phyloP scores from a whole-genome alignment of 176 grass and related monocot species.

The Bothriochloa decipiens region DNA sequence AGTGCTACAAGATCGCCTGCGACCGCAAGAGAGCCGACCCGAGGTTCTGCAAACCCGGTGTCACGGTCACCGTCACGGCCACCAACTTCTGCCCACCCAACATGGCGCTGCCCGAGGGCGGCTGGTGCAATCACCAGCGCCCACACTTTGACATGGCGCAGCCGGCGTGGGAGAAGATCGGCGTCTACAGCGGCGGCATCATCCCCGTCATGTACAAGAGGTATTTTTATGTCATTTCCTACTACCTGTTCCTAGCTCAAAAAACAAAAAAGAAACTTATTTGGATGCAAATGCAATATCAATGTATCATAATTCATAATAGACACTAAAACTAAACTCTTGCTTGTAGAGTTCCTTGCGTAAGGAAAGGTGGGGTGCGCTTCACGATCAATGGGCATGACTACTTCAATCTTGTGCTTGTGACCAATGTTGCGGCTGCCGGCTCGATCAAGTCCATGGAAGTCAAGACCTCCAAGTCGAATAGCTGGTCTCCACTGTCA shows the following conservation, averaged over 20 bases:
- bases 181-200: conserved; percentile 55
- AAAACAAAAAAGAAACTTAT: neutral
- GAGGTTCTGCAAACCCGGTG: conserved; percentile 25
- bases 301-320: neutral
- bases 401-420: too few species aligned
- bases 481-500: conserved; percentile 31
- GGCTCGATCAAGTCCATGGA: conserved; percentile 41
- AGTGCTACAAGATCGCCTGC: conserved; percentile 64
- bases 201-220: conserved; percentile 61
- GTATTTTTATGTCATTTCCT: neutral
- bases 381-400: conserved; percentile 51
- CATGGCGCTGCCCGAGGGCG: conserved; percentile 58
- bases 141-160: conserved; percentile 73
- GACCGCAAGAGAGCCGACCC: conserved; percentile 35
- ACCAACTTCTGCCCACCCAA: conserved; percentile 87
- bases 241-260: neutral
- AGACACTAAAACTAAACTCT: neutral
- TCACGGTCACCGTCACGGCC: conserved; percentile 53
- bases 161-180: conserved; percentile 66
- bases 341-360: conserved; percentile 51
- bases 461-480: conserved; percentile 4
- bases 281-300: neutral
- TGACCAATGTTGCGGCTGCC: too few species aligned
- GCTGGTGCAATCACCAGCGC: conserved; percentile 69
- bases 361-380: conserved; percentile 42